Conservation (phyloP, 805 yeast species). For the Metschnikowia dekortorum region DNA sequence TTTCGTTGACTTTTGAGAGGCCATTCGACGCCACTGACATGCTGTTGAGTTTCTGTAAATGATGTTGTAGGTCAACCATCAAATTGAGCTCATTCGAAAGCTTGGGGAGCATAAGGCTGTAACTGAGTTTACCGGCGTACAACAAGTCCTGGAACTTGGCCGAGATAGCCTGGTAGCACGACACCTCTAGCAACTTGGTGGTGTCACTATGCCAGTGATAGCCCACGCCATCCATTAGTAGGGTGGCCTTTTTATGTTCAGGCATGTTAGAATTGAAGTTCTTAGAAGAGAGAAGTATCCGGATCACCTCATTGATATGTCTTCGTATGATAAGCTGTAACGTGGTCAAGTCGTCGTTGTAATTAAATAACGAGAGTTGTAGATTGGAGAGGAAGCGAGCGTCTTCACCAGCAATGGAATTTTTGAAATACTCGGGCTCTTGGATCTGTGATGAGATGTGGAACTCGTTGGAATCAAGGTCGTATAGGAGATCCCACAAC, state of each 20-base stretch:
- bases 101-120: slow-evolving; percentile 32
- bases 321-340: slow-evolving; percentile 40
- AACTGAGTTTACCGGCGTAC: slow-evolving; percentile 27
- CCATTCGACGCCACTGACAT: slow-evolving; percentile 7
- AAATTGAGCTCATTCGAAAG: slow-evolving; percentile 38
- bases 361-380: slow-evolving; percentile 39
- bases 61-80: slow-evolving; percentile 41
- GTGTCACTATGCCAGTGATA: slow-evolving; percentile 42
- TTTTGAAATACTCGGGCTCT: slow-evolving; percentile 21
- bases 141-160: slow-evolving; percentile 33
- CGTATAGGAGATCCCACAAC: slow-evolving; percentile 59
- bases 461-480: slow-evolving; percentile 50
- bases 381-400: slow-evolving; percentile 41
- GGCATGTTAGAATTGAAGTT: slow-evolving; percentile 26
- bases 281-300: slow-evolving; percentile 35
- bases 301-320: slow-evolving; percentile 40
- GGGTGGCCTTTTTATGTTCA: slow-evolving; percentile 17
- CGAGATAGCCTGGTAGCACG: slow-evolving; percentile 37
- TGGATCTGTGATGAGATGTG: slow-evolving; percentile 22
- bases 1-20: slow-evolving; percentile 20
- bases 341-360: slow-evolving; percentile 45
- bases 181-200: slow-evolving; percentile 35
- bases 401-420: slow-evolving; percentile 42
- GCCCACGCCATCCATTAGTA: slow-evolving; percentile 40
- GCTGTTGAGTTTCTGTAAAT: slow-evolving; percentile 34